A percentile compares a stretch with the other conserved stretches of the same genome.
Evolutionary conservation across 1,139 yeast genomes (phyloP).

Genomic region (Candida freyschussii): DNA sequence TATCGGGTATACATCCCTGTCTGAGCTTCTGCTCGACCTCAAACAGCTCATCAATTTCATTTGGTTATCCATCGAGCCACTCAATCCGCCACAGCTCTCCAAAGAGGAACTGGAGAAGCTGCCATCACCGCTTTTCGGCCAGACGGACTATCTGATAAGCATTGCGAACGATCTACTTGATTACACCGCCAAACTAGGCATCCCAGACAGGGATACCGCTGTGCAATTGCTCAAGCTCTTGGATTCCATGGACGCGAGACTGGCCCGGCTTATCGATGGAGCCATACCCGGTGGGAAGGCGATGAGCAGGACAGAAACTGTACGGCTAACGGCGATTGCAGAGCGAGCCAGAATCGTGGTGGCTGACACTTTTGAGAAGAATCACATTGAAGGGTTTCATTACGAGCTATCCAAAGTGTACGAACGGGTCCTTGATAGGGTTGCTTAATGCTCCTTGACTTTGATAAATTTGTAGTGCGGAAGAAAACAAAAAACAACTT

Average conservation of each 20-base stretch:
- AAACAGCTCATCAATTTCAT: conserved; percentile 18
- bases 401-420: conserved; percentile 19
- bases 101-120: conserved; percentile 3
- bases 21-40: conserved; percentile 15
- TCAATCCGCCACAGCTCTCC: conserved; percentile 2
- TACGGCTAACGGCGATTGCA: conserved; percentile 22
- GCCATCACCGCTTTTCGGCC: conserved; percentile 21
- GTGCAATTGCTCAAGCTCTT: conserved; percentile 13
- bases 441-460: no score
- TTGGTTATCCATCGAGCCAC: conserved; percentile 22
- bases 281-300: conserved; percentile 15
- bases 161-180: conserved; percentile 22
- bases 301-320: conserved; percentile 16
- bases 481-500: no score
- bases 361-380: conserved; percentile 12
- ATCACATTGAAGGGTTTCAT: conserved; percentile 17
- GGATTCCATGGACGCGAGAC: conserved; percentile 15
- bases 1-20: conserved; percentile 14
- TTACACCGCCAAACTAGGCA: conserved; percentile 10
- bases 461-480: no score
- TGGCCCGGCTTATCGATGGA: conserved; percentile 19
- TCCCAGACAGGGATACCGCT: conserved; percentile 11
- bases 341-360: conserved; percentile 17
- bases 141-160: conserved; percentile 21
- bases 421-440: conserved; percentile 19